Percentiles rank a stretch among this genome's conserved stretches.
Conservation (phyloP, 768 basidiomycete species). For the Chlorophyllum brunneum region DNA sequence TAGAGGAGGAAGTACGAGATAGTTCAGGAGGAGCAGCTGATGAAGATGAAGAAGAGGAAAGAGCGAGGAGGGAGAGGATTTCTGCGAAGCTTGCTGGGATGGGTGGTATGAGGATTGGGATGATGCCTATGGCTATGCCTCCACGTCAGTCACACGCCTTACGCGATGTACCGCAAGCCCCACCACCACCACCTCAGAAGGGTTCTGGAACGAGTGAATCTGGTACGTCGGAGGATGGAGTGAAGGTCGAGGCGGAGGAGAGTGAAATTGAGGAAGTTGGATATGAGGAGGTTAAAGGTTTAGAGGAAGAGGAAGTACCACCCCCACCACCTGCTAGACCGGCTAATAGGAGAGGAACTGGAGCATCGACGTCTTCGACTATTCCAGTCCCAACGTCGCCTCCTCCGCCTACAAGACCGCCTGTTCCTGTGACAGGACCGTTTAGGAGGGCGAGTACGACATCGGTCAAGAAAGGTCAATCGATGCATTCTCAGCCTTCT, state of each 20-base stretch:
- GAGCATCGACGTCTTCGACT: constrained; percentile 13
- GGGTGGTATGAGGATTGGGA: constrained; percentile 58
- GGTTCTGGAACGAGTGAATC: constrained; percentile 32
- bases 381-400: constrained; percentile 17
- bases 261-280: constrained; percentile 68
- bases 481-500: constrained; percentile 29
- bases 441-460: constrained; percentile 36
- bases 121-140: constrained; percentile 42
- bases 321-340: constrained; percentile 54
- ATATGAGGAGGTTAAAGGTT: constrained; percentile 51
- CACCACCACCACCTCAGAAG: constrained; percentile 16
- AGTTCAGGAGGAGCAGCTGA: constrained; percentile 12
- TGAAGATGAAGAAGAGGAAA: constrained; percentile 61
- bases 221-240: constrained; percentile 59
- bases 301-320: constrained; percentile 40
- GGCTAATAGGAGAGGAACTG: constrained; percentile 18
- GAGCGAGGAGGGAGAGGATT: constrained; percentile 50
- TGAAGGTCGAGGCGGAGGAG: constrained; percentile 65
- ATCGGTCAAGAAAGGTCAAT: constrained; percentile 15
- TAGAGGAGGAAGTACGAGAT: constrained; percentile 25
- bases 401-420: constrained; percentile 41
- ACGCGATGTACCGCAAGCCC: constrained; percentile 20
- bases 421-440: constrained; percentile 36
- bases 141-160: constrained; percentile 27
- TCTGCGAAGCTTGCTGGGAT: constrained; percentile 49